Evolutionary conservation across 2,329 filamentous ascomycete genomes (phyloP).

Genomic region (Pseudogymnoascus sp.): DNA sequence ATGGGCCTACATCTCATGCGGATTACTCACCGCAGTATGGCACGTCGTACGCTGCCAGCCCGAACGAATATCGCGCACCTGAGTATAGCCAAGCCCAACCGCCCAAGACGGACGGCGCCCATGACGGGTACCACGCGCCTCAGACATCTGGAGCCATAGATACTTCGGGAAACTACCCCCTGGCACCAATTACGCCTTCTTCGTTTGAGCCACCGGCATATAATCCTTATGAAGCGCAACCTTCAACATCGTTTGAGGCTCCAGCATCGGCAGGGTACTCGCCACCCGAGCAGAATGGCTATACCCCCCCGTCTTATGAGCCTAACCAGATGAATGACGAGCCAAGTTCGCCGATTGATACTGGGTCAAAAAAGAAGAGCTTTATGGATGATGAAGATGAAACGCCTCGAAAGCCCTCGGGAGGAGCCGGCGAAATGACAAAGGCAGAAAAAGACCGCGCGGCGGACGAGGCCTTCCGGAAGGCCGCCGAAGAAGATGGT

Average conservation of each 20-base stretch:
- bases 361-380: conserved; percentile 64
- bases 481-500: conserved; percentile 71
- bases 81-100: not conserved
- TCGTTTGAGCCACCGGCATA: conserved; percentile 28
- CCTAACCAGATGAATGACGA: conserved; percentile 45
- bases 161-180: not conserved
- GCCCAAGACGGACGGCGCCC: not conserved
- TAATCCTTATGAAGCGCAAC: conserved; percentile 23
- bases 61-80: not conserved
- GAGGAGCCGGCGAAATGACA: conserved; percentile 49
- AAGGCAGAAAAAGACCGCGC: conserved; percentile 66
- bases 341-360: conserved; percentile 31
- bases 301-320: conserved; percentile 57
- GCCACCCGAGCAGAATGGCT: conserved; percentile 35
- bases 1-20: not conserved
- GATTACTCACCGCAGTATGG: not conserved
- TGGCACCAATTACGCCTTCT: conserved; percentile 1
- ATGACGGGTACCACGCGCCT: not conserved
- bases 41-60: not conserved
- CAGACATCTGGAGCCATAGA: not conserved
- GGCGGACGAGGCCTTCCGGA: conserved; percentile 78
- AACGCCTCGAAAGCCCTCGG: conserved; percentile 32
- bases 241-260: conserved; percentile 34
- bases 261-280: conserved; percentile 22
- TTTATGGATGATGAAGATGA: conserved; percentile 81